phyloP scores from a whole-genome alignment of 306 rosid genomes.

The Sicyos edulis region DNA sequence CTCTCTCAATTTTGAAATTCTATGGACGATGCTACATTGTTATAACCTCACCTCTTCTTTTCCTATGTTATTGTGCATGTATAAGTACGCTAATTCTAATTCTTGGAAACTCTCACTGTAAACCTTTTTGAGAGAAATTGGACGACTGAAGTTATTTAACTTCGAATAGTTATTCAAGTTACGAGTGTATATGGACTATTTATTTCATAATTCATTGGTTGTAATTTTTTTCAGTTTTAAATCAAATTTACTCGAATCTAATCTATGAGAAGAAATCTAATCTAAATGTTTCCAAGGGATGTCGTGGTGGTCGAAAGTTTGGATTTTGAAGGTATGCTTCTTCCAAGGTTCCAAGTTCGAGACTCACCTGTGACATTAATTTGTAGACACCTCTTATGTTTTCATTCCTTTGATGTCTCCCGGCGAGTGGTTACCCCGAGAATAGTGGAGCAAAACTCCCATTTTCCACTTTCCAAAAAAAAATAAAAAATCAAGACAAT shows the following conservation, averaged over 20 bases:
- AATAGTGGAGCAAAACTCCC: too few species aligned
- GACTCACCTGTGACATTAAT: too few species aligned
- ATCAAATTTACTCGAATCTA: neutral
- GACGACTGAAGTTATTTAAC: neutral
- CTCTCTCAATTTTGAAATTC: neutral
- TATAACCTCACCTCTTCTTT: neutral
- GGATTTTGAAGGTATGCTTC: too few species aligned
- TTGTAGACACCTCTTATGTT: too few species aligned
- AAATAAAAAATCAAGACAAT: too few species aligned
- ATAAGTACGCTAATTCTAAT: neutral
- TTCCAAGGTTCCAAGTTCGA: too few species aligned
- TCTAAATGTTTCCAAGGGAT: neutral
- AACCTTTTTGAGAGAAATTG: neutral
- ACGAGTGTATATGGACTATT: neutral
- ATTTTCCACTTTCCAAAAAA: too few species aligned
- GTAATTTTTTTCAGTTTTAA: neutral
- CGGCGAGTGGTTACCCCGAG: too few species aligned
- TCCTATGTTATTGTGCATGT: slow-evolving; percentile 4
- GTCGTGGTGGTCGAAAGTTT: too few species aligned
- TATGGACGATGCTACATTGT: neutral
- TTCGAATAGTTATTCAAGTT: neutral
- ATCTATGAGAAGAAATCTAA: neutral
- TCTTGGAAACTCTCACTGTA: neutral
- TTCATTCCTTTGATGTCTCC: too few species aligned
- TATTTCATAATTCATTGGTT: slow-evolving; percentile 1